Evolutionary conservation across 2,329 filamentous ascomycete genomes (phyloP).

Genomic region (Microascus cirrosus): DNA sequence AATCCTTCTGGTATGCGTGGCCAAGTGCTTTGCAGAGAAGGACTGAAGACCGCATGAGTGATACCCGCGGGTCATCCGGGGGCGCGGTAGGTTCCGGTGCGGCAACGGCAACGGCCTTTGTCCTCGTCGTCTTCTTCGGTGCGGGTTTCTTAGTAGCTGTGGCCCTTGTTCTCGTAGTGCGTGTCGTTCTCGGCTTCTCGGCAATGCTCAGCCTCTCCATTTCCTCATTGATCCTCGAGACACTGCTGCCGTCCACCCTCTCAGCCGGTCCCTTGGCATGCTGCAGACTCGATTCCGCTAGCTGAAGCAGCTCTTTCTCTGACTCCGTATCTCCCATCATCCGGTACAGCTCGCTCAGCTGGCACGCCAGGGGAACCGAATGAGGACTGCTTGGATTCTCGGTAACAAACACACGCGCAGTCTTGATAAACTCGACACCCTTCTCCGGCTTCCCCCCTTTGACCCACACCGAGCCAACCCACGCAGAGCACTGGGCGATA

Average conservation of each 20-base stretch:
- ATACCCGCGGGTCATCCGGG: background rate
- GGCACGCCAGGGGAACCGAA: conserved; percentile 31
- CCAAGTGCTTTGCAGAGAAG: conserved; percentile 30
- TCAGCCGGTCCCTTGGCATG: conserved; percentile 4
- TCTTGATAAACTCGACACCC: conserved; percentile 41
- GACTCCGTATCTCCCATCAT: conserved; percentile 31
- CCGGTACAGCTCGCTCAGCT: conserved; percentile 45
- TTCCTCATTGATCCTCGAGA: conserved; percentile 22
- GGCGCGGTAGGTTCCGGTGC: conserved; percentile 11
- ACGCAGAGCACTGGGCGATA: conserved; percentile 39
- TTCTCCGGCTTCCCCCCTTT: conserved; percentile 48
- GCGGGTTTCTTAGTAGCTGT: conserved; percentile 11
- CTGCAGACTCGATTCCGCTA: conserved; percentile 36
- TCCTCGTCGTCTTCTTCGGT: conserved; percentile 9
- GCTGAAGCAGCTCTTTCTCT: conserved; percentile 29
- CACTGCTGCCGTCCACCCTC: background rate
- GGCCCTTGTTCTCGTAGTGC: conserved; percentile 9
- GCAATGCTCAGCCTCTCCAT: conserved; percentile 22
- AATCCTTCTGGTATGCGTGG: conserved; percentile 39
- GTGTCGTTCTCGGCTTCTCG: conserved; percentile 7
- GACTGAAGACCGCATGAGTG: conserved; percentile 25
- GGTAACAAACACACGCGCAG: conserved; percentile 37
- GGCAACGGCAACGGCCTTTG: conserved; percentile 10
- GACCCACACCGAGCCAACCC: conserved; percentile 43
- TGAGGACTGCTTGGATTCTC: conserved; percentile 3